Base-by-base conservation (phyloP, 352 stramenopile species). In the Globisporangium acanthophoron region DNA sequence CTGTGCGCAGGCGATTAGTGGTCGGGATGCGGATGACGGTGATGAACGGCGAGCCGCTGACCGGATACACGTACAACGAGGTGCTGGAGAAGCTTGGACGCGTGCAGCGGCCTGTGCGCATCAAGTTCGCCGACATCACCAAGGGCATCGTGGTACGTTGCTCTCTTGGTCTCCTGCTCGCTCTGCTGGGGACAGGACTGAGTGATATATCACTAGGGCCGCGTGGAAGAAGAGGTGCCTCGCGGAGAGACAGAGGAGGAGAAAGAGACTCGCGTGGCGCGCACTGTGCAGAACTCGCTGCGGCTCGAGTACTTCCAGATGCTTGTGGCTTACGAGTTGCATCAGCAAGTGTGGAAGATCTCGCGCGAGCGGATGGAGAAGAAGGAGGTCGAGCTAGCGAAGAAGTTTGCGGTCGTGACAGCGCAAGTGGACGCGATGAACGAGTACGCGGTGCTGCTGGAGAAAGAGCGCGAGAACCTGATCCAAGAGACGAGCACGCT, bases 1-100 rank as follows among this genome's bases (percentile, higher is more conserved):
- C 16, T 49, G 3, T 56, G 2, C 21, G 1, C 44, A 85, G 76
- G 54, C 83, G 83, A 39, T 69, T 95, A 51, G 65, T 79, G 31
- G 59, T 88, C 24, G 87, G 86, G 37, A 92, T 95, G 78, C 76
- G 85, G 21, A 85, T 95, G 71, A 90, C 83, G 0, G 79, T 79
- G 54, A 91, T 95, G 70, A 86, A 90, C 59, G 80, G 81, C 11
- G 74, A 89, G 35, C 71, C 85, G 3, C 39, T 95, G 40, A 78
- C 83, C 2, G 85, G 85, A 0, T 93, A 80, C 60, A 91, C 83
- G 13, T 95, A 93, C 63, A 74, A 64, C 3, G 83, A 95, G 45
- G 76, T 93, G 13, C 67, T 95, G 9, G 85, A 95, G 50, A 65
- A 85, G 45, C 70, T 95, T 6, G 87, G 80, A 60, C 71, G 80